Conservation (phyloP, 202 grass and related monocot genomes). For the Brachypodium distachyon region DNA sequence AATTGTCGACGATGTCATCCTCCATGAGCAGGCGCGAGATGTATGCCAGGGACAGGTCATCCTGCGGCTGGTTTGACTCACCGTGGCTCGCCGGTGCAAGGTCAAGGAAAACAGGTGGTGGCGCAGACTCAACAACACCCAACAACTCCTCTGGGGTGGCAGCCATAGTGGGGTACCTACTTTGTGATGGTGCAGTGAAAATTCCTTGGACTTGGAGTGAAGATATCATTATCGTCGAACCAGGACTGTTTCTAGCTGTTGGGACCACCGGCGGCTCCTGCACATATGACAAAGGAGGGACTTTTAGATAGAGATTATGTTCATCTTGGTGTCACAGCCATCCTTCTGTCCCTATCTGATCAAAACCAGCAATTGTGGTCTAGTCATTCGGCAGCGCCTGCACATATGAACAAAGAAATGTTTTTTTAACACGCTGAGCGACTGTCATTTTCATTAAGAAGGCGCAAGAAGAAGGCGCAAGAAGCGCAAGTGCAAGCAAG, state of each 20-base stretch:
- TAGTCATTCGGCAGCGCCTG: not conserved
- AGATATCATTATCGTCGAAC: too few relatives aligned
- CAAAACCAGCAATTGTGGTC: too few relatives aligned
- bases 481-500: too few relatives aligned
- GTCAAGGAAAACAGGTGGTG: not conserved
- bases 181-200: too few relatives aligned
- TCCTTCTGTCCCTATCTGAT: not conserved
- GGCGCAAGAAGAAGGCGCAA: too few relatives aligned
- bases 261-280: too few relatives aligned
- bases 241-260: too few relatives aligned
- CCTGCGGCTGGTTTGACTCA: not conserved
- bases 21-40: not conserved
- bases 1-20: conserved; percentile 14
- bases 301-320: not conserved
- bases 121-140: not conserved
- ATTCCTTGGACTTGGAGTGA: too few relatives aligned
- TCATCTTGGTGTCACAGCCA: not conserved
- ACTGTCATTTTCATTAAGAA: too few relatives aligned
- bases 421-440: too few relatives aligned
- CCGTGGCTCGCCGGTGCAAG: not conserved
- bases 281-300: not conserved
- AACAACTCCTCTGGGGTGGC: not conserved
- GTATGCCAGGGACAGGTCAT: not conserved
- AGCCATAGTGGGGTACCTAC: not conserved
- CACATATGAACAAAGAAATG: too few relatives aligned